A percentile compares a stretch with the other conserved stretches of the same genome.
These are phyloP conservation scores for Macrolepiota albuminosa DNA, from an alignment of 768 basidiomycete species.

Conservation along the genomic window DNA sequence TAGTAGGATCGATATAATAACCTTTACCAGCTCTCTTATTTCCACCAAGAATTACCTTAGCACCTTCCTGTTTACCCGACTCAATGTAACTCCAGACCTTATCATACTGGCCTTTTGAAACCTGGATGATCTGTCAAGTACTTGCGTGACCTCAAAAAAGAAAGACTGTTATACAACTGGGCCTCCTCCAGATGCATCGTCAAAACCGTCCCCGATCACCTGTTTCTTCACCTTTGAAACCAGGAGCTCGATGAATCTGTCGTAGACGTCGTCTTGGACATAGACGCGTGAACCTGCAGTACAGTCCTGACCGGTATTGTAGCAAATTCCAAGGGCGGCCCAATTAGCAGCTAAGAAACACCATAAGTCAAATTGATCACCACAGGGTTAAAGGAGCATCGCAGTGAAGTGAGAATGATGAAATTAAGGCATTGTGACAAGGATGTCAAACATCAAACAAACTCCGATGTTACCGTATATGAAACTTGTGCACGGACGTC, in stretches of 20 bases:
- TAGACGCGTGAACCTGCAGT: slow-evolving; percentile 89
- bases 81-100: slow-evolving; percentile 88
- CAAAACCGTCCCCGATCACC: slow-evolving; percentile 78
- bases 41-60: slow-evolving; percentile 76
- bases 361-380: neutral
- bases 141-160: slow-evolving; percentile 1
- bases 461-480: neutral
- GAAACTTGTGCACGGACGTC: neutral
- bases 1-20: slow-evolving; percentile 86
- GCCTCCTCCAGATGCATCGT: slow-evolving; percentile 69
- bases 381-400: neutral
- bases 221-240: slow-evolving; percentile 63
- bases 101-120: slow-evolving; percentile 82
- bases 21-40: slow-evolving; percentile 72
- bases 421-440: neutral
- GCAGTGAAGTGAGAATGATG: neutral
- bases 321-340: slow-evolving; percentile 82
- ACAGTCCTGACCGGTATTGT: slow-evolving; percentile 91
- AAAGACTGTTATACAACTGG: slow-evolving; percentile 59
- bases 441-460: neutral
- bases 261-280: slow-evolving; percentile 84
- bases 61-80: slow-evolving; percentile 79
- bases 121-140: slow-evolving; percentile 31
- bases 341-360: slow-evolving; percentile 64
- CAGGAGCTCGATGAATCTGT: slow-evolving; percentile 70